A percentile compares a stretch with the other conserved stretches of the same genome.
Evolutionary conservation across 1,284 basidiomycete species (phyloP).

Genomic region (Cutaneotrichosporon mucoides): DNA sequence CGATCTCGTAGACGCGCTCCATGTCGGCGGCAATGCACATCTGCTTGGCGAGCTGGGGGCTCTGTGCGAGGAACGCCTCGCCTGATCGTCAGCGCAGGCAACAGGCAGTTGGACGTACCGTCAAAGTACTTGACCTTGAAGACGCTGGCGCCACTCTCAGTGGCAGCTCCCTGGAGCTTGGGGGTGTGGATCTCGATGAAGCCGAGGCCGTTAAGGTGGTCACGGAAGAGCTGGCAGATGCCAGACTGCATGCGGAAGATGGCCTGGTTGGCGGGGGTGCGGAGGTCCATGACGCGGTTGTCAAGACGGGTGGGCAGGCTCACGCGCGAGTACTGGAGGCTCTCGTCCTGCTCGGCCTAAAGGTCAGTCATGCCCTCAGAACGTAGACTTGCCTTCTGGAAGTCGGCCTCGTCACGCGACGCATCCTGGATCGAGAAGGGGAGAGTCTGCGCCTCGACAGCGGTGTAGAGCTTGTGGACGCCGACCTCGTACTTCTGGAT

Average conservation of each 20-base stretch:
- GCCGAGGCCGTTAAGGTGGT: constrained; percentile 68
- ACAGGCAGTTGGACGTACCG: constrained; percentile 34
- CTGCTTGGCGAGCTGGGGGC: constrained; percentile 95
- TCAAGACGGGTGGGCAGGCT: constrained; percentile 90
- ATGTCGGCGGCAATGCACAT: constrained; percentile 99
- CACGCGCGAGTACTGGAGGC: constrained; percentile 56
- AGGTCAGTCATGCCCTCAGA: no score
- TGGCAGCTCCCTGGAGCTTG: constrained; percentile 94
- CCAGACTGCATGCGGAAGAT: constrained; percentile 90
- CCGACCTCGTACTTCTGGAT: constrained; percentile 86
- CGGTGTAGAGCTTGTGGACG: constrained; percentile 74
- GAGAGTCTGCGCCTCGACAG: constrained; percentile 69
- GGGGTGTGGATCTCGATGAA: constrained; percentile 91
- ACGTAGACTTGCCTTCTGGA: constrained; percentile 41
- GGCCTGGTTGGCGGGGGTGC: constrained; percentile 95
- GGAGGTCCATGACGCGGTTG: constrained; percentile 89
- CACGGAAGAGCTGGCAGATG: constrained; percentile 83
- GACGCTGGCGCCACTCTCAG: constrained; percentile 92
- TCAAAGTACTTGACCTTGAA: constrained; percentile 99
- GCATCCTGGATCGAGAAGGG: constrained; percentile 96
- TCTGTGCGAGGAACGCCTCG: constrained; percentile 89
- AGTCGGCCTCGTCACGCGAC: constrained; percentile 72
- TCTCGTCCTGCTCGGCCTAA: constrained; percentile 55
- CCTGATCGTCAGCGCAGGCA: constrained; percentile 32
- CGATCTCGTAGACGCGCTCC: constrained; percentile 96